Percentiles rank a stretch among this genome's conserved stretches.
Conservation (phyloP, 2,329 filamentous ascomycete species). For the Pseudocercospora fuligena region DNA sequence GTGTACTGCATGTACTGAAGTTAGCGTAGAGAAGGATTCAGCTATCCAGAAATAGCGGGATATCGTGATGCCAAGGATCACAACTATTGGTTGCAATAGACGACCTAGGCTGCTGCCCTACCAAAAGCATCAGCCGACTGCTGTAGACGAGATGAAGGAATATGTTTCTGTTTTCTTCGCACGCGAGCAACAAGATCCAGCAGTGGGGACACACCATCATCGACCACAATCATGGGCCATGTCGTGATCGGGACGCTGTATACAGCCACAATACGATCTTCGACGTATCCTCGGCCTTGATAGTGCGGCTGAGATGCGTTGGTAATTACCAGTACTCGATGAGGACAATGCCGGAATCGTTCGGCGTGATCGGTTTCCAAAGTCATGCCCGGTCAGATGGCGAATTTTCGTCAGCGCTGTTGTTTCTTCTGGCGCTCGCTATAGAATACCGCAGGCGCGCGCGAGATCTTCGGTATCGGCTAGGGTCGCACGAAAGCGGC, state of each 20-base stretch:
- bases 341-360: neutral
- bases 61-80: neutral
- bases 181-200: neutral
- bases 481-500: neutral
- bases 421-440: neutral
- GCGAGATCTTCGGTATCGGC: neutral
- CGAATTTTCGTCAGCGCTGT: neutral
- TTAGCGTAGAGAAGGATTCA: conserved; percentile 9
- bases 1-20: conserved; percentile 8
- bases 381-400: neutral
- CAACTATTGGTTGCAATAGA: neutral
- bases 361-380: neutral
- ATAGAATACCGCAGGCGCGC: neutral
- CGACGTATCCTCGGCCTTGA: neutral
- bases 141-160: neutral
- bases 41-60: conserved; percentile 7
- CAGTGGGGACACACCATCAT: neutral
- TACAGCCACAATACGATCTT: neutral
- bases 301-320: neutral
- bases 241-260: neutral
- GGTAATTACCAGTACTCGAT: neutral
- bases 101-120: neutral
- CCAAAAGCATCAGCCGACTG: neutral
- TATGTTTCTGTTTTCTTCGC: neutral
- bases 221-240: neutral